A percentile compares a stretch with the other conserved stretches of the same genome.
These are phyloP conservation scores for Brassica carinata DNA, from an alignment of 345 rosid genomes.

Conservation along the genomic window DNA sequence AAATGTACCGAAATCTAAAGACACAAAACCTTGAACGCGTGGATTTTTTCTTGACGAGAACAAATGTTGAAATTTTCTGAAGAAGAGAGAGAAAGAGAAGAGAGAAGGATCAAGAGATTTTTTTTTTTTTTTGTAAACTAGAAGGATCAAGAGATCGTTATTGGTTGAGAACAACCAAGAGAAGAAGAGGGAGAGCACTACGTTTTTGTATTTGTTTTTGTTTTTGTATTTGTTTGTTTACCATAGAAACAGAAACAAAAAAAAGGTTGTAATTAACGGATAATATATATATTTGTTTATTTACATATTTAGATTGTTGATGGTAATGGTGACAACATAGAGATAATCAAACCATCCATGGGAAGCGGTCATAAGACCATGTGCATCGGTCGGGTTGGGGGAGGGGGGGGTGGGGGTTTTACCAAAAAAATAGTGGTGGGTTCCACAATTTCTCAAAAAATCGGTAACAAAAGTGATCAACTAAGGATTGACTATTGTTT, in stretches of 20 bases:
- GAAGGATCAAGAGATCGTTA: conserved; percentile 22
- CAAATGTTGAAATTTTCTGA: conserved; percentile 17
- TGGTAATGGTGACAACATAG: conserved; percentile 42
- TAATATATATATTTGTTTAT: not conserved
- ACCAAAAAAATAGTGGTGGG: no score
- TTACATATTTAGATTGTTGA: conserved; percentile 22
- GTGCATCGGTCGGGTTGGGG: no score
- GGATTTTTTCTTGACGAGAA: conserved; percentile 24
- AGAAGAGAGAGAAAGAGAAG: conserved; percentile 20
- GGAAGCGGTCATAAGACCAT: conserved; percentile 20
- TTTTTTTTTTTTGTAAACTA: not conserved
- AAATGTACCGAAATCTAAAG: not conserved
- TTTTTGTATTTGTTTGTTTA: not conserved
- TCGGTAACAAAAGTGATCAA: no score
- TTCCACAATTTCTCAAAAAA: no score
- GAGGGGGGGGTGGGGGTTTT: no score
- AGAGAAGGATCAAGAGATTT: not conserved
- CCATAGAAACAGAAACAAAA: not conserved
- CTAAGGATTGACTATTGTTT: no score
- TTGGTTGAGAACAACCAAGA: conserved; percentile 36
- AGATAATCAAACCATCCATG: conserved; percentile 34
- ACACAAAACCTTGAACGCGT: conserved; percentile 37
- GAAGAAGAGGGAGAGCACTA: conserved; percentile 48
- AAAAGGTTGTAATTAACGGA: conserved; percentile 27
- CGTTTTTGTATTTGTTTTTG: conserved; percentile 10